Base-by-base conservation (phyloP, 306 rosid species). In the Citrullus mucosospermus region DNA sequence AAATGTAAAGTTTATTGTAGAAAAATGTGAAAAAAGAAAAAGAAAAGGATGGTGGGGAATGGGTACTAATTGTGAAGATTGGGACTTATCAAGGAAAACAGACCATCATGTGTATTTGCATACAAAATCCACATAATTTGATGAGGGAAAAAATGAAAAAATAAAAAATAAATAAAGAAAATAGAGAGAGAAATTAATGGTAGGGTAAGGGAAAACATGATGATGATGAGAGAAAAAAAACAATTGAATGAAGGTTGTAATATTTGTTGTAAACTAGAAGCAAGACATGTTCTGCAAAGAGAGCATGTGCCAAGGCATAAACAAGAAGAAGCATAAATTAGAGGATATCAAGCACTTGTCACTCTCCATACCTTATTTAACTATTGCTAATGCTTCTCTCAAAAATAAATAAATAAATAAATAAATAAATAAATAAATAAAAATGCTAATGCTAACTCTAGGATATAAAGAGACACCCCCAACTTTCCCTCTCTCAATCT, bases 221-320 rank as follows among this genome's bases (percentile, higher is more conserved):
- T 20, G 68, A 76, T 39, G 65, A 32, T 46, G 58, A 32, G 1
- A 53, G 12, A 14, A 16, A 48, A 58, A 39, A 58, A 58, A 39
- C 2, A 58, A 55, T 55, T 58, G 8, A 58, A 76, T n/a, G 68
- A 57, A 55, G 50, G 79, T 36, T 54, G 66, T 38, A 20, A 53
- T 73, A 28, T 73, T 71, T 71, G 1, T 72, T 48, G 57, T 46
- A 72, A 72, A 48, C 60, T 0, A 36, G 77, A 72, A 72, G 77
- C 77, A 72, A 18, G 77, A 72, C 78, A 74, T 74, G 78, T 74
- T 74, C 46, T 53, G 78, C 48, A 74, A 54, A 36, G 78, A 54
- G 9, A 74, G 78, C 78, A 74, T 74, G 78, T 74, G 78, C 44
- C 8, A 32, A 74, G 15, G 17, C 62, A 74, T 74, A 6, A 72